Evolutionary conservation across 306 rosid genomes (phyloP).

Genomic region (Quillaja saponaria): DNA sequence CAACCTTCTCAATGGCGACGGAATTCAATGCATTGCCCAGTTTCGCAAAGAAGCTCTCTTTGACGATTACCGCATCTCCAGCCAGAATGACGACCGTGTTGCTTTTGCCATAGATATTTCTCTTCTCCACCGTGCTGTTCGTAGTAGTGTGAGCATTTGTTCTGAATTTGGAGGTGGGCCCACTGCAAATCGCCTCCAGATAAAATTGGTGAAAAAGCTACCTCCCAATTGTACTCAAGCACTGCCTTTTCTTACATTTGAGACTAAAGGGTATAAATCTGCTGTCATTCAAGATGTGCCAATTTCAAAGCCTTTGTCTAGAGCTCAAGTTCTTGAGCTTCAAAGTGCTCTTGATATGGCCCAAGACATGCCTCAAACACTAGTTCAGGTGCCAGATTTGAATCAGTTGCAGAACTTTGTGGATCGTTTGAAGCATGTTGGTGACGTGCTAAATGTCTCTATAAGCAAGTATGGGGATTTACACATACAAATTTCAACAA

Average conservation of each 20-base stretch:
- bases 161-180: slow-evolving; percentile 57
- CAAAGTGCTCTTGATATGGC: slow-evolving; percentile 77
- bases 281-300: slow-evolving; percentile 93
- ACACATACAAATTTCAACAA: slow-evolving; percentile 74
- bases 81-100: slow-evolving; percentile 84
- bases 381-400: slow-evolving; percentile 88
- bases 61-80: slow-evolving; percentile 75
- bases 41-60: slow-evolving; percentile 76
- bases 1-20: slow-evolving; percentile 85
- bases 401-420: slow-evolving; percentile 83
- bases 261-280: slow-evolving; percentile 74
- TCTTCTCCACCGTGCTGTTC: slow-evolving; percentile 84
- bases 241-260: slow-evolving; percentile 81
- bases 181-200: slow-evolving; percentile 62
- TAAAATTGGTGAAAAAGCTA: slow-evolving; percentile 80
- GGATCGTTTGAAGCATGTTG: slow-evolving; percentile 85
- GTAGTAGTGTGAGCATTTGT: slow-evolving; percentile 76
- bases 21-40: slow-evolving; percentile 82
- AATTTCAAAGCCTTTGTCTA: slow-evolving; percentile 74
- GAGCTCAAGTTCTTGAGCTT: slow-evolving; percentile 73
- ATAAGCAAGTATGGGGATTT: slow-evolving; percentile 84
- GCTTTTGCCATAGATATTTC: slow-evolving; percentile 81
- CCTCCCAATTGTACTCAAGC: slow-evolving; percentile 61
- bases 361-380: slow-evolving; percentile 86
- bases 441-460: slow-evolving; percentile 71